Evolutionary conservation across 108 stramenopile species (phyloP).

Genomic region (Cyclotella cryptica): DNA sequence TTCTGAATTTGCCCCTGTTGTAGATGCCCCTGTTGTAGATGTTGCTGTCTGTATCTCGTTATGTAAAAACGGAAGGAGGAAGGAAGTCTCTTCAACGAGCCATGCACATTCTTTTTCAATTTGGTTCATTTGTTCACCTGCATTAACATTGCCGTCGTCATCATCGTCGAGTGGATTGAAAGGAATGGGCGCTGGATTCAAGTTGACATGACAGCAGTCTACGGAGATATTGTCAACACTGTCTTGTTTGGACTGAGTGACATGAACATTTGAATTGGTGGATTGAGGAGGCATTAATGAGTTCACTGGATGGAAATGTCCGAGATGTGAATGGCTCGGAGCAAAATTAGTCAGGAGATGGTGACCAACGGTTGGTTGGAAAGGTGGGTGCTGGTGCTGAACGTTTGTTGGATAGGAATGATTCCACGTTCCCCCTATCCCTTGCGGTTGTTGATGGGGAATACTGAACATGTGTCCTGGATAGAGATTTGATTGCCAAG

Average conservation of each 20-base stretch:
- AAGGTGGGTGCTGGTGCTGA: too few species aligned
- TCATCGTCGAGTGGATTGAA: slow-evolving; percentile 42
- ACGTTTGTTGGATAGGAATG: too few species aligned
- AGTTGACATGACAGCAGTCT: slow-evolving; percentile 12
- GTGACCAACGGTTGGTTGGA: too few species aligned
- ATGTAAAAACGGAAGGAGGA: slow-evolving; percentile 16
- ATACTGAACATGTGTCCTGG: too few species aligned
- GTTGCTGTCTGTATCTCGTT: neutral
- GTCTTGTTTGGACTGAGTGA: neutral
- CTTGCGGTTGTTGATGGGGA: too few species aligned
- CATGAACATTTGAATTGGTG: neutral
- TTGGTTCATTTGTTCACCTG: neutral
- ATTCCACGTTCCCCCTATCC: too few species aligned
- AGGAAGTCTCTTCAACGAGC: slow-evolving; percentile 42
- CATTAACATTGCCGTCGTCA: too few species aligned
- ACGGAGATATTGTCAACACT: neutral
- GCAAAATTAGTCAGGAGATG: too few species aligned
- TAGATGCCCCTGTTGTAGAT: too few species aligned
- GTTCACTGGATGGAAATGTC: neutral
- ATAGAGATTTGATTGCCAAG: too few species aligned
- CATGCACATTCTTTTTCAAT: slow-evolving; percentile 44
- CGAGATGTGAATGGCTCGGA: neutral
- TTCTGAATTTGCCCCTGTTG: neutral
- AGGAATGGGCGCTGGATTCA: slow-evolving; percentile 36
- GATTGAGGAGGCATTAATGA: neutral